Conservation (phyloP, 768 basidiomycete genomes). For the Cyathus striatus region DNA sequence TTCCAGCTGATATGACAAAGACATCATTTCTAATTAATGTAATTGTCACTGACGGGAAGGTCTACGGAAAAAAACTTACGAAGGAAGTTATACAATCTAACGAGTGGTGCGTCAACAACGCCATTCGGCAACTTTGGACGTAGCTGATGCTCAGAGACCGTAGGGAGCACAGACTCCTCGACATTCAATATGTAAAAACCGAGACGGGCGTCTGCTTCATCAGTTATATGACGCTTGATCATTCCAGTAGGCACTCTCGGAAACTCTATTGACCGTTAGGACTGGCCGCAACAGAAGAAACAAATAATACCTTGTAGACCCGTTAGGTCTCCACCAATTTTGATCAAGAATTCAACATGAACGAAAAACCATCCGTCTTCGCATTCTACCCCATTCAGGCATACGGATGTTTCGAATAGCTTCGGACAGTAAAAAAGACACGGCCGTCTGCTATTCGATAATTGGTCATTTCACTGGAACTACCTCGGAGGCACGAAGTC, state of each 20-base stretch:
- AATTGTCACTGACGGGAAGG: background rate
- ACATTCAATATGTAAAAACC: constrained; percentile 55
- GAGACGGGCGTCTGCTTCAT: constrained; percentile 68
- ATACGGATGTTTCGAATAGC: constrained; percentile 71
- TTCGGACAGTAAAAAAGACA: constrained; percentile 71
- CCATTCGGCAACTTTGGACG: constrained; percentile 52
- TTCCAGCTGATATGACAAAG: constrained; percentile 88
- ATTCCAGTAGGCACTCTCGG: constrained; percentile 61
- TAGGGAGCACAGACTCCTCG: constrained; percentile 29
- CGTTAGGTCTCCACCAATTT: constrained; percentile 67
- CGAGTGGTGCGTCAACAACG: constrained; percentile 75
- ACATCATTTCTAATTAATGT: constrained; percentile 69
- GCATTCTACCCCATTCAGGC: constrained; percentile 62
- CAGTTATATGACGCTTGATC: constrained; percentile 61
- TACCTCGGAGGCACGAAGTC: constrained; percentile 74
- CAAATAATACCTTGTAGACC: constrained; percentile 54
- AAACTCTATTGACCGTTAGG: constrained; percentile 46
- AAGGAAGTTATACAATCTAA: constrained; percentile 83
- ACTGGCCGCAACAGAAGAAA: no score
- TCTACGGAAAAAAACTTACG: constrained; percentile 52
- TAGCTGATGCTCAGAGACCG: constrained; percentile 35
- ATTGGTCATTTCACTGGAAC: constrained; percentile 74
- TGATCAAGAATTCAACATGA: constrained; percentile 68
- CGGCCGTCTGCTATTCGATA: constrained; percentile 80
- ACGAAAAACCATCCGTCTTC: constrained; percentile 87